Conservation (phyloP, 495 filamentous ascomycete species). For the Parathielavia appendiculata region DNA sequence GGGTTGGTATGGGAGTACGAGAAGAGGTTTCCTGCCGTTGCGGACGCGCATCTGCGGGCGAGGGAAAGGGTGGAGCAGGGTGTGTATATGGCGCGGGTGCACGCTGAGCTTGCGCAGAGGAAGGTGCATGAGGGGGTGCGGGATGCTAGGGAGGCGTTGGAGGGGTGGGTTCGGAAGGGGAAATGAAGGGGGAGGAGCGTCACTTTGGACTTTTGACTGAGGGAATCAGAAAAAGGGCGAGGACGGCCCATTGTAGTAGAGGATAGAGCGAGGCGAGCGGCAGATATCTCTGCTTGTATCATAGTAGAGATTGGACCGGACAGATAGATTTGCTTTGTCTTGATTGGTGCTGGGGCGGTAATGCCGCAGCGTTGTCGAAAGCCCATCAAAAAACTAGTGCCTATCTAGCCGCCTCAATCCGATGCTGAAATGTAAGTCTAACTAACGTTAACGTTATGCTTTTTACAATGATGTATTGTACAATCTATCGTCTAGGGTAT, state of each 20-base stretch:
- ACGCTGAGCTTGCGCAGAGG: constrained; percentile 59
- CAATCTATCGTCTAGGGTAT: constrained; percentile 4
- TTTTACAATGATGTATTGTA: neutral
- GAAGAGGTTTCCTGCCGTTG: constrained; percentile 72
- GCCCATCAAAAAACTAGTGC: neutral
- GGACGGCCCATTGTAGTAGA: neutral
- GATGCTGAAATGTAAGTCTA: too few relatives aligned
- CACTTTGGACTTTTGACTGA: too few relatives aligned
- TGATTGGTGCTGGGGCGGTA: neutral
- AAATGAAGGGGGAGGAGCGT: constrained; percentile 41
- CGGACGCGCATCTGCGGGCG: constrained; percentile 66
- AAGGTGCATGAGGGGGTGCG: constrained; percentile 76
- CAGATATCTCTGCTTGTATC: constrained; percentile 20
- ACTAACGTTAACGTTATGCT: neutral
- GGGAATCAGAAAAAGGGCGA: neutral
- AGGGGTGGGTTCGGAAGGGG: constrained; percentile 87
- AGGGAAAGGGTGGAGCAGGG: constrained; percentile 63
- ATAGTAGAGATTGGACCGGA: constrained; percentile 20
- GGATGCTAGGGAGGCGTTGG: constrained; percentile 64
- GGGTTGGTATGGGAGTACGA: constrained; percentile 85
- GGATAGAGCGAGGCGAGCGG: neutral
- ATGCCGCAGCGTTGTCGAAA: neutral
- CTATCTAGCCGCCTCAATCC: neutral
- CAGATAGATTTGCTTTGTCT: constrained; percentile 23
- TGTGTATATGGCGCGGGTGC: constrained; percentile 63